Conservation (phyloP, 768 basidiomycete genomes). For the Boletus rubroflammeus region DNA sequence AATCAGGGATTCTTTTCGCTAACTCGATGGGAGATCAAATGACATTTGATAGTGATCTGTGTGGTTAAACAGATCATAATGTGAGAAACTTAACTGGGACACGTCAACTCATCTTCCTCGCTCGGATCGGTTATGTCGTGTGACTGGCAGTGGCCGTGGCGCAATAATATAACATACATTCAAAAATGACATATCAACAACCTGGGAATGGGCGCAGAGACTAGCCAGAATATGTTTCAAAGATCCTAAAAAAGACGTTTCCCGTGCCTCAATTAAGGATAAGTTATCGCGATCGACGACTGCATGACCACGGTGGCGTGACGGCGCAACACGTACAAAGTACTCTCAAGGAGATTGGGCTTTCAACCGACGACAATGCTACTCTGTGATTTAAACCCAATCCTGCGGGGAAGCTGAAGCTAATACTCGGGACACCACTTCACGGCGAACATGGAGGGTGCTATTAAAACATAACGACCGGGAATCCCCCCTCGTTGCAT, state of each 20-base stretch:
- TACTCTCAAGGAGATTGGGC: constrained; percentile 52
- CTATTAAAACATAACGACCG: constrained; percentile 13
- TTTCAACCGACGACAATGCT: constrained; percentile 44
- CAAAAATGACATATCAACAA: constrained; percentile 11
- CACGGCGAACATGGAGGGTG: constrained; percentile 8
- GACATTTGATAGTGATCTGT: constrained; percentile 5
- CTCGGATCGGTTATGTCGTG: constrained; percentile 2
- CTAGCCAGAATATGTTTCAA: constrained; percentile 6
- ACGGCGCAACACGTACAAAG: constrained; percentile 27
- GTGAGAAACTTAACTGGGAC: not conserved
- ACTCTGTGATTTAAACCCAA: not conserved
- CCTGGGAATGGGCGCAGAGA: constrained; percentile 9
- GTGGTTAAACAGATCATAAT: not conserved
- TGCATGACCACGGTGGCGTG: constrained; percentile 7
- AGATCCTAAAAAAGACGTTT: not conserved
- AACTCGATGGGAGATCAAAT: not conserved
- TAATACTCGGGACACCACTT: constrained; percentile 1
- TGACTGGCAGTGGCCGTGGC: not conserved
- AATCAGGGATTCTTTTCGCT: not conserved
- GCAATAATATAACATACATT: constrained; percentile 4
- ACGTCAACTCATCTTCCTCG: not conserved
- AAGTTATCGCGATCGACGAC: constrained; percentile 33
- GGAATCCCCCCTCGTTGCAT: constrained; percentile 12
- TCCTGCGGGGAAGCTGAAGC: constrained; percentile 17
- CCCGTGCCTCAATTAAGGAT: constrained; percentile 25